These are phyloP conservation scores for Mucor sp. DNA, from an alignment of 371 early-diverging fungal species.

Conservation along the genomic window DNA sequence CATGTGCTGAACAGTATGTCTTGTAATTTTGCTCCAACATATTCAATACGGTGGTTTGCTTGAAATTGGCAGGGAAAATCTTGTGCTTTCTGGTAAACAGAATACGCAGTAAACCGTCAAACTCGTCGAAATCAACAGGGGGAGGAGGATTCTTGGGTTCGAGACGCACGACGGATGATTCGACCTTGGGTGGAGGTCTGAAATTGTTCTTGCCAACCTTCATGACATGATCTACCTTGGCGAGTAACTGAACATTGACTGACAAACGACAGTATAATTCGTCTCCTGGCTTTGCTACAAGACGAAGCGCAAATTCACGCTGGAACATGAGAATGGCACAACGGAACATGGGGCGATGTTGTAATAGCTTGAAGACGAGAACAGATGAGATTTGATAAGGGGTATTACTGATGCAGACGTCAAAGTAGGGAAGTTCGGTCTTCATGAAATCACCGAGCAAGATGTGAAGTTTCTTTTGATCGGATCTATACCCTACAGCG, in stretches of 20 bases:
- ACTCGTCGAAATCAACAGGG: slow-evolving; percentile 94
- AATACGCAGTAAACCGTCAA: slow-evolving; percentile 97
- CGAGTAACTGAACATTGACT: slow-evolving; percentile 97
- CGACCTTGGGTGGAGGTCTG: slow-evolving; percentile 99
- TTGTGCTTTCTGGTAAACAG: slow-evolving; percentile 98
- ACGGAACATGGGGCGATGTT: slow-evolving; percentile 92
- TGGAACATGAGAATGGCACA: slow-evolving; percentile 99
- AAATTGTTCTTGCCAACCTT: slow-evolving; percentile 99
- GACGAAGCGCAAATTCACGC: slow-evolving; percentile 97
- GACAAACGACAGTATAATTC: slow-evolving; percentile 94
- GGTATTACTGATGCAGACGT: slow-evolving; percentile 99
- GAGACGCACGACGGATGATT: slow-evolving; percentile 95
- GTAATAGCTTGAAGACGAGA: slow-evolving; percentile 95
- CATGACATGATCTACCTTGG: slow-evolving; percentile 97
- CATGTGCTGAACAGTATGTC: slow-evolving; percentile 83
- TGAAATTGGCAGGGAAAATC: slow-evolving; percentile 88
- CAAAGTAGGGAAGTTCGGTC: slow-evolving; percentile 97
- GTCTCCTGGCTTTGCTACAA: slow-evolving; percentile 97
- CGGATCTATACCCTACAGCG: slow-evolving; percentile 50
- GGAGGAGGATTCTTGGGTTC: slow-evolving; percentile 96
- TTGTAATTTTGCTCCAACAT: slow-evolving; percentile 95
- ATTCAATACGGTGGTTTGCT: slow-evolving; percentile 80
- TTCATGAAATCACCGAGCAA: slow-evolving; percentile 98
- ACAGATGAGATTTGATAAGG: slow-evolving; percentile 99
- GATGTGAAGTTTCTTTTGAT: slow-evolving; percentile 91